These are phyloP conservation scores for Globisporangium ultimum DNA, from an alignment of 352 stramenopile species.

Conservation along the genomic window DNA sequence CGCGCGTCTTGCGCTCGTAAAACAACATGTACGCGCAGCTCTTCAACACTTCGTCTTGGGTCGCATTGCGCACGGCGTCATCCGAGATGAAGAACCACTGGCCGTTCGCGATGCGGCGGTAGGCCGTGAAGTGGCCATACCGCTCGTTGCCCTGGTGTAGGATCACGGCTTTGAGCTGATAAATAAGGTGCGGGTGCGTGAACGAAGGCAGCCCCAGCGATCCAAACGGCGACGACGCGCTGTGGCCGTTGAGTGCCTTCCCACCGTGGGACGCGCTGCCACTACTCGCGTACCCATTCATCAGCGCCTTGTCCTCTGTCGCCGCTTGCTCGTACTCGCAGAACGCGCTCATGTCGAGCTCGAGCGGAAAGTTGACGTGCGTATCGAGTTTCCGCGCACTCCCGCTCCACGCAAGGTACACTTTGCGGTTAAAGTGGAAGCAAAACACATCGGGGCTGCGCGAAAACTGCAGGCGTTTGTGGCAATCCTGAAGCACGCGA, in stretches of 20 bases:
- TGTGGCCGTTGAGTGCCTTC: constrained; percentile 1
- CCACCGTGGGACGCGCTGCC: no score
- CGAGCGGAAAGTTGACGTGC: constrained; percentile 75
- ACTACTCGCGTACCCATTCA: constrained; percentile 14
- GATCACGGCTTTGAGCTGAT: constrained; percentile 76
- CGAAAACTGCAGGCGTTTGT: constrained; percentile 76
- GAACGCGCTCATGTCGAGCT: constrained; percentile 76
- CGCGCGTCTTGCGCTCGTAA: constrained; percentile 74
- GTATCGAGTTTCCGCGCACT: constrained; percentile 74
- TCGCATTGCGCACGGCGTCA: constrained; percentile 60
- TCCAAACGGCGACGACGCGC: constrained; percentile 8
- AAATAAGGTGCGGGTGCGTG: constrained; percentile 42
- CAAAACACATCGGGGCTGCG: constrained; percentile 80
- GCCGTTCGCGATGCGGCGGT: constrained; percentile 45
- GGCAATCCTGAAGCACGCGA: constrained; percentile 41
- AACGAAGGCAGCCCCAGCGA: constrained; percentile 6
- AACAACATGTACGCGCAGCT: constrained; percentile 90
- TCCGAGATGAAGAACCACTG: constrained; percentile 89
- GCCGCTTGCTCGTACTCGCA: constrained; percentile 57
- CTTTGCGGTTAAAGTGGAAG: constrained; percentile 87
- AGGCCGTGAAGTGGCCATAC: constrained; percentile 84
- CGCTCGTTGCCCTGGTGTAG: constrained; percentile 86
- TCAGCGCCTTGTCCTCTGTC: constrained; percentile 24
- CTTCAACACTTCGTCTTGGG: constrained; percentile 54
- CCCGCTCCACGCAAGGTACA: constrained; percentile 67